Percentiles rank a stretch among this genome's conserved stretches.
phyloP scores from a whole-genome alignment of 352 stramenopile genomes.

The Phytophthora megakarya region DNA sequence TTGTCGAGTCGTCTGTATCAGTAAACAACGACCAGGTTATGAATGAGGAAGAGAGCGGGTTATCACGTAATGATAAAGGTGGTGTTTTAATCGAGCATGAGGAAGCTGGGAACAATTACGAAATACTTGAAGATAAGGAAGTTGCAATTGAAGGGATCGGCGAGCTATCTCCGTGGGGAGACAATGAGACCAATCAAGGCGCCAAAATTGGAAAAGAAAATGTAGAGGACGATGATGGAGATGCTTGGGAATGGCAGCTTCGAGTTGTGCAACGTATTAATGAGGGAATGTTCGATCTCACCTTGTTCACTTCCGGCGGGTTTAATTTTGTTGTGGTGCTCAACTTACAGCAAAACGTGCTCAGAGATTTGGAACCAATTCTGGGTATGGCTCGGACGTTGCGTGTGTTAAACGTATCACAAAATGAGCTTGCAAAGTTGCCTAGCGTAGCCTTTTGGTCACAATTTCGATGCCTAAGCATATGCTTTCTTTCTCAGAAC shows the following conservation, averaged over 20 bases:
- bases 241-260: constrained; percentile 49
- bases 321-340: constrained; percentile 67
- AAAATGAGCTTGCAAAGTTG: constrained; percentile 58
- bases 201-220: constrained; percentile 3
- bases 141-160: background rate
- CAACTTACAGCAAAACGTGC: constrained; percentile 63
- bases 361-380: constrained; percentile 64
- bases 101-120: background rate
- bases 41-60: background rate
- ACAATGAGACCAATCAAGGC: constrained; percentile 16
- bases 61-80: background rate
- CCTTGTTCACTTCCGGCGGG: constrained; percentile 37
- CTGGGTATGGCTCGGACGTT: constrained; percentile 44
- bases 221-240: constrained; percentile 13
- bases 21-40: background rate
- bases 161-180: constrained; percentile 15
- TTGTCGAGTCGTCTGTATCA: background rate
- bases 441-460: constrained; percentile 57
- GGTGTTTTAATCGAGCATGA: background rate
- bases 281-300: constrained; percentile 39
- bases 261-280: constrained; percentile 58
- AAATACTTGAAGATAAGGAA: background rate
- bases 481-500: constrained; percentile 73
- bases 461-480: constrained; percentile 46
- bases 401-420: constrained; percentile 60